phyloP scores from a whole-genome alignment of 2,329 filamentous ascomycete genomes.

The Cercospora zeina region DNA sequence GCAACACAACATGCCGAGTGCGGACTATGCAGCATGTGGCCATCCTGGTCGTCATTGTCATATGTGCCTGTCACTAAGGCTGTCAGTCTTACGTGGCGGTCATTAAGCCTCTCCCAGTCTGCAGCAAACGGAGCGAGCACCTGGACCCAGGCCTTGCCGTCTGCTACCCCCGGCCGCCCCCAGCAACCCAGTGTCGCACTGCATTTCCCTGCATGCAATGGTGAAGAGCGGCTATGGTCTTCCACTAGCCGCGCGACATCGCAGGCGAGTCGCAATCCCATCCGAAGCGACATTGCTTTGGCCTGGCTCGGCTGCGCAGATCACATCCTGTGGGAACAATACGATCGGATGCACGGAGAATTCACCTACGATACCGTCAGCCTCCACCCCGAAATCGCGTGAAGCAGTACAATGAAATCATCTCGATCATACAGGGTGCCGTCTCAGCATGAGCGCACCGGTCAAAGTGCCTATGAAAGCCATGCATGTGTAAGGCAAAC shows the following conservation, averaged over 20 bases:
- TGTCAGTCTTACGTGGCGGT: not conserved
- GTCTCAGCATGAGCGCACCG: slow-evolving; percentile 17
- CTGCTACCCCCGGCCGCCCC: not conserved
- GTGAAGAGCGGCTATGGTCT: slow-evolving; percentile 12
- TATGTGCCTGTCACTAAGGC: slow-evolving; percentile 3
- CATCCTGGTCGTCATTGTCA: not conserved
- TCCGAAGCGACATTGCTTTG: not conserved
- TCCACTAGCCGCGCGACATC: slow-evolving; percentile 10
- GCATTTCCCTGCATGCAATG: slow-evolving; percentile 5
- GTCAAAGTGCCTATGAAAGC: slow-evolving; percentile 19
- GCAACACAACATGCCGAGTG: not conserved
- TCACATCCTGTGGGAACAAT: not conserved
- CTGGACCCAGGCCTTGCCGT: too few species aligned
- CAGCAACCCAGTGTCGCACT: not conserved
- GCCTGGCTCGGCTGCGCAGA: not conserved
- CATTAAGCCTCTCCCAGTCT: not conserved
- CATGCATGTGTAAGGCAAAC: slow-evolving; percentile 19
- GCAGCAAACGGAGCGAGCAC: not conserved
- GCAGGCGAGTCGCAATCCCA: not conserved
- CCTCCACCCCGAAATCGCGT: not conserved
- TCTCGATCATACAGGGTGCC: slow-evolving; percentile 19
- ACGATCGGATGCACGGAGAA: not conserved
- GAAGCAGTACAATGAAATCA: not conserved
- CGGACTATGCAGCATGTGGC: not conserved
- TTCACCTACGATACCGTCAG: not conserved